phyloP scores from a whole-genome alignment of 208 protist species.

The Wallacemonas sp. region DNA sequence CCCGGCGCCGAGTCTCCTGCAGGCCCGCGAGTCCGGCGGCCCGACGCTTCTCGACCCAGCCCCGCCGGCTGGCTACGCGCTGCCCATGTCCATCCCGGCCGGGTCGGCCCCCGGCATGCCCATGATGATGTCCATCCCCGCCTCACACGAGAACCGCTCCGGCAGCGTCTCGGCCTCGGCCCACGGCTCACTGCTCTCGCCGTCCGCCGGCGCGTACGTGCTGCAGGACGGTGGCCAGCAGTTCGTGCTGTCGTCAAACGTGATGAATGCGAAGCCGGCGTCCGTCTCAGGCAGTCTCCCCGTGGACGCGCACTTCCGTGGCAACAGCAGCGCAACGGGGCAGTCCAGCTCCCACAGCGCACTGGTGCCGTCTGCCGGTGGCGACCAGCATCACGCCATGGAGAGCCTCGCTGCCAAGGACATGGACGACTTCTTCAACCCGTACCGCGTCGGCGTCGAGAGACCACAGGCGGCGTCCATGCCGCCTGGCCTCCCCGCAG shows the following conservation, averaged over 20 bases:
- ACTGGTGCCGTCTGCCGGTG: not conserved
- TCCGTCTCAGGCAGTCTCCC: not conserved
- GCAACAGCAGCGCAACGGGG: not conserved
- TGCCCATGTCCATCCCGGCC: not conserved
- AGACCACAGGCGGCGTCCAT: not conserved
- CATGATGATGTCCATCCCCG: not conserved
- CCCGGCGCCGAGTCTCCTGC: not conserved
- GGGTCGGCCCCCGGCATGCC: not conserved
- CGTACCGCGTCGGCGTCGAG: not conserved
- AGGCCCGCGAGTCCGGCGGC: not conserved
- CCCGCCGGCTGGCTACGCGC: not conserved
- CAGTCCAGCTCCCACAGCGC: slow-evolving; percentile 1
- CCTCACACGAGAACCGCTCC: not conserved
- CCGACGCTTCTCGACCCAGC: not conserved
- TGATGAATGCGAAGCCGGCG: slow-evolving; percentile 27
- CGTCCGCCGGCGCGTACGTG: slow-evolving; percentile 17
- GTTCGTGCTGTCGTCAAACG: slow-evolving; percentile 38
- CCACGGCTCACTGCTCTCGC: slow-evolving; percentile 5
- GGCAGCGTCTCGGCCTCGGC: not conserved
- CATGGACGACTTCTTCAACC: slow-evolving; percentile 9
- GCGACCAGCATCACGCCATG: not conserved
- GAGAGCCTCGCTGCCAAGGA: slow-evolving; percentile 8
- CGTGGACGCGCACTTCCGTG: not conserved
- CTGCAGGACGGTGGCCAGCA: slow-evolving; percentile 38
- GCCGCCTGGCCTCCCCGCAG: not conserved